Evolutionary conservation across 768 basidiomycete species (phyloP).

Genomic region (Leccinum subgranulosum): DNA sequence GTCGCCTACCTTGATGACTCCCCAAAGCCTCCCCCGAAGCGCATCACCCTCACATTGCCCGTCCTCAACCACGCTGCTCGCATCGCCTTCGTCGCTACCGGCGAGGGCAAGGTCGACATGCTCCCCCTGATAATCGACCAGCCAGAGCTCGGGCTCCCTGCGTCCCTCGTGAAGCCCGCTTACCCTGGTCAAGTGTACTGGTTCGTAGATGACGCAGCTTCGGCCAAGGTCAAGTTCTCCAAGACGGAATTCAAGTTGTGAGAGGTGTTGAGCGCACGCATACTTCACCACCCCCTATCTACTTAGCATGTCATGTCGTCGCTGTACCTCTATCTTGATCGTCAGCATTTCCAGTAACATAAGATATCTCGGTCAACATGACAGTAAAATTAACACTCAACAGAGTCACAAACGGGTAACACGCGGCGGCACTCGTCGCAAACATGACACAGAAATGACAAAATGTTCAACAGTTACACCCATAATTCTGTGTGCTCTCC

Average conservation of each 20-base stretch:
- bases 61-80: conserved; percentile 88
- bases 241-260: conserved; percentile 57
- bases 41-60: conserved; percentile 90
- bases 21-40: conserved; percentile 86
- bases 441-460: conserved; percentile 24
- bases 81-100: conserved; percentile 86
- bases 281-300: conserved; percentile 5
- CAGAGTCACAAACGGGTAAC: conserved; percentile 33
- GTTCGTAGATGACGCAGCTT: conserved; percentile 91
- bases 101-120: conserved; percentile 76
- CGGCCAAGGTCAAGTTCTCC: conserved; percentile 55
- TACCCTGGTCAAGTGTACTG: conserved; percentile 86
- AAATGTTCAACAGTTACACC: conserved; percentile 75
- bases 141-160: conserved; percentile 76
- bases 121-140: conserved; percentile 73
- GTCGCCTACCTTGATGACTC: conserved; percentile 91
- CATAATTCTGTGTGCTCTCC: conserved; percentile 86
- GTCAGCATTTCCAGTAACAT: conserved; percentile 18
- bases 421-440: conserved; percentile 22
- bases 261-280: conserved; percentile 7
- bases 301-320: conserved; percentile 15
- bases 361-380: conserved; percentile 21
- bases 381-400: conserved; percentile 36
- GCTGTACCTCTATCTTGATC: conserved; percentile 9
- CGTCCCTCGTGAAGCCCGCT: conserved; percentile 75